Evolutionary conservation across 1,284 basidiomycete genomes (phyloP).

Genomic region (Ganoderma resinaceum): DNA sequence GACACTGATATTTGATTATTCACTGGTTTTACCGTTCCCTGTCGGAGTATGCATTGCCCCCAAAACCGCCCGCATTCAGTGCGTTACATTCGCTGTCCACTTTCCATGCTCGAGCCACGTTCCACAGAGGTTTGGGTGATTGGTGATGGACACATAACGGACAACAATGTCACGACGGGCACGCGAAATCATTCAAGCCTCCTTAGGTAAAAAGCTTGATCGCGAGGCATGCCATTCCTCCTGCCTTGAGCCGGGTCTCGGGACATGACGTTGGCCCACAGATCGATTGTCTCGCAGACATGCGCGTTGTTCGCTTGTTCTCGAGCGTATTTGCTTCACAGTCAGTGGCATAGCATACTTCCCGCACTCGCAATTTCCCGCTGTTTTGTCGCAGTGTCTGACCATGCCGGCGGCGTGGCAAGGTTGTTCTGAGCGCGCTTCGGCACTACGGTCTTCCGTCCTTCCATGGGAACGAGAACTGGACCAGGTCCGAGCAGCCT

Average conservation of each 20-base stretch:
- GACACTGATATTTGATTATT: background rate
- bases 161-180: constrained; percentile 6
- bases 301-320: background rate
- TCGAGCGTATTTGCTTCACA: background rate
- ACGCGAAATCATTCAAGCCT: background rate
- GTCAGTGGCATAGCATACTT: background rate
- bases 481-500: constrained; percentile 52
- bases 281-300: background rate
- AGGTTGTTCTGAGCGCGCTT: background rate
- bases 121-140: background rate
- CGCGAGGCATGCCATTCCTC: background rate
- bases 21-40: background rate
- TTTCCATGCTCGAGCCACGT: background rate
- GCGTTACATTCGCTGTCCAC: background rate
- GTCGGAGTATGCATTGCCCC: background rate
- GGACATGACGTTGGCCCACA: background rate
- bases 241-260: background rate
- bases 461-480: too few relatives aligned
- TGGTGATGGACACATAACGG: constrained; percentile 12
- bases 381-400: too few relatives aligned
- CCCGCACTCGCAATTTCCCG: too few relatives aligned
- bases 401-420: background rate
- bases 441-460: background rate
- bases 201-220: background rate
- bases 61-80: background rate